Base-by-base conservation (phyloP, 108 stramenopile species). In the Skeletonema menzelii region DNA sequence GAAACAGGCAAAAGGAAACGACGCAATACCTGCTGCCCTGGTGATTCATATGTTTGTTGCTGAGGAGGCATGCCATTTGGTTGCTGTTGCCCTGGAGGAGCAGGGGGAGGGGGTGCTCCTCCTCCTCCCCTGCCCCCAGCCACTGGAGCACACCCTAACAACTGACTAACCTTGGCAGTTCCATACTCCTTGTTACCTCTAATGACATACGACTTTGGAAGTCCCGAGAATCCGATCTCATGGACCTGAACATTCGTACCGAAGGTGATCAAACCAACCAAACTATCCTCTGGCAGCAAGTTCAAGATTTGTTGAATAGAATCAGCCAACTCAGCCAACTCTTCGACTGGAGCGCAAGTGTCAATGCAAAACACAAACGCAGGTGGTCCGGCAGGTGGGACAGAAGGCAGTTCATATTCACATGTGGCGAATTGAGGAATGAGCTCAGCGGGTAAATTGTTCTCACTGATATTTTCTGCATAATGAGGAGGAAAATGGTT, bases 401-500 rank as follows among this genome's bases (percentile, higher is more conserved):
- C 87, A 42, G 72, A 82, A 53, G 95, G 97, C 59, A 99, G 79
- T 75, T 98, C 97, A 75, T 99, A 99, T 81, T 99, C 99, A 35
- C 95, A 91, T 5, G 98, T 99, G 13, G 91, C 95, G 83, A 93
- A 99, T 81, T 99, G 98, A 4, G 98, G 97, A 72, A 99, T 98
- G 17, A 99, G 89, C 80, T 99, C 99, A 31, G 98, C 98, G 8
- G 99, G 99, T 28, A 99, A 87, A 76, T 98, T 99, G 20, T 84
- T 85, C 82, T 99, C 97, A 53, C 96, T 88, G 60, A 99, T 99
- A 82, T 98, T 97, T 62, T 98, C 97, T 2, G 98, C 98, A 67
- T 99, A 99, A 79, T 99, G 98, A 24, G 98, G 96, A 12, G 99
- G 99, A 70, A 99, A 99, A 70, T 97, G 96, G 86, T 99, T 99